Base-by-base conservation (phyloP, 495 filamentous ascomycete genomes). In the Extremus antarcticus region DNA sequence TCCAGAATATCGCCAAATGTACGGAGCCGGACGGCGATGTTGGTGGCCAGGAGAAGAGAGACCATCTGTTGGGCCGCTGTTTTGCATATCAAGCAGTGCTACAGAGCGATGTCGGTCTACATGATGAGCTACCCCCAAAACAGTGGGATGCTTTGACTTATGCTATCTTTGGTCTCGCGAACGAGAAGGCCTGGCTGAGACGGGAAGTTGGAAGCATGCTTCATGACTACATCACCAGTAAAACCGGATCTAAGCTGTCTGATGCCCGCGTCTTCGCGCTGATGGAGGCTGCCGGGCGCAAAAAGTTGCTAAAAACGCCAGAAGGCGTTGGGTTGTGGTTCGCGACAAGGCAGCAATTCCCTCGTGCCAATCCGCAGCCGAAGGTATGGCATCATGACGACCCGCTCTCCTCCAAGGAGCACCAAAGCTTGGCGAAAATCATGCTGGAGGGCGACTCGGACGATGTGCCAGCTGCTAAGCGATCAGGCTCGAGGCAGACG, bases 301-400 rank as follows among this genome's bases (percentile, higher is more conserved):
- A 77, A 43, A 83, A 85, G 0, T 67, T 92, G 41, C 79, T 78
- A 19, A 80, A 83, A 61, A 89, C 87, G 3, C 83, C 87, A 0
- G 91, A 97, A 64, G 91, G 91, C 17, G 78, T 95, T 43, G 87
- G 87, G 2, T 79, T 95, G 53, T 98, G 91, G 91, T 72, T 96
- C 49, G 75, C 74, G 9, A 76, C 84, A 11, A 71, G 75, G 56
- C 76, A 80, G 53, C 67, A 73, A 43, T 88, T 86, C 61, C 80
- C 87, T 0, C 69, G 76, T 4, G 76, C 82, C 46, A 74, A 74
- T 17, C 73, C 87, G 16, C 87, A 87, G 0, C 66, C 65, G 41
- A 80, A 85, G 56, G 73, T 86, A 15, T 97, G 92, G 92, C 78
- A 77, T 49, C 72, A 79, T 49, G 74, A 79, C 51, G 76, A 87